Evolutionary conservation across 371 early-diverging fungal species (phyloP), one percentile per base, ranked within the genome.

Genomic region (Funneliformis caledonium): DNA sequence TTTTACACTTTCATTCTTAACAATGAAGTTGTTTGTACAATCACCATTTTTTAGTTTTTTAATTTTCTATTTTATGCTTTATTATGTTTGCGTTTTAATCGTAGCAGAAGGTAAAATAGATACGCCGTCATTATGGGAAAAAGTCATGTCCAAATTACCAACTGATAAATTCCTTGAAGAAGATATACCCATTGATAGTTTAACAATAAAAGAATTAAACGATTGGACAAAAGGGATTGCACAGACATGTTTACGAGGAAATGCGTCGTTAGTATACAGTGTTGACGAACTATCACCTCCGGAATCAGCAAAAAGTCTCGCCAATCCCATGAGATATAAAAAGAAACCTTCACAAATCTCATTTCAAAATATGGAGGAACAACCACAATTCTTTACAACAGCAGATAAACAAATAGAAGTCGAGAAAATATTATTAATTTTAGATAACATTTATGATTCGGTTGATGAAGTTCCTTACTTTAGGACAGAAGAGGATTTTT

Each of bases 391-490:
- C 8, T 70, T 45, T 43, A 45, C n/a, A 8, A 22, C 70, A 19
- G 19, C 45, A 64, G 77, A 65, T 22, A 62, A 65, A 65, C 45
- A 77, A 77, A 26, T 65, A 16, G 65, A 77, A 31, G 48, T 45
- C 14, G n/a, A 22, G 48, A 77, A 47, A 65, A 43, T 50, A 4
- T 37, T 60, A 33, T 37, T 47, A 12, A 37, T 77, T 16, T 26
- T 77, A 26, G 77, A 77, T 48, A 19, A 64, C 1, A 77, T 77
- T 64, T 77, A 77, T 48, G 77, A 77, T 11, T 48, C 64, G 9
- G 67, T 65, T 45, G 48, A 42, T n/a, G 77, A 33, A 33, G 43
- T 77, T 42, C 67, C 77, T 31, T 77, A 77, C 26, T 77, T 77
- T 65, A 45, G 48, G 10, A 48, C 77, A 16, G 77, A 77, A 62